Conservation (phyloP, 441 rosid genomes). For the Mallotus repandus region DNA sequence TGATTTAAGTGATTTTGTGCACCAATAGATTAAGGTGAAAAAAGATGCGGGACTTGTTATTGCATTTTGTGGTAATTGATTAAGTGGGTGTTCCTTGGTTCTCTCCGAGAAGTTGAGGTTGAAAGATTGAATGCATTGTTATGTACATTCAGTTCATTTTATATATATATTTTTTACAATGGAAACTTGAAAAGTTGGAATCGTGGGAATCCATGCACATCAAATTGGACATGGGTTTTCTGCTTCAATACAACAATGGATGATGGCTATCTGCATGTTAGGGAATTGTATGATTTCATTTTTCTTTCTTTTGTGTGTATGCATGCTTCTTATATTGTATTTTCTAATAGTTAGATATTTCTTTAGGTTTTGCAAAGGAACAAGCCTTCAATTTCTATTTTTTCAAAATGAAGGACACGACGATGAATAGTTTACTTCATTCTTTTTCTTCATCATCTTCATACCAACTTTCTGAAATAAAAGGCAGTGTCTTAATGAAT, state of each 20-base stretch:
- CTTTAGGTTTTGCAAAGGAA: background rate
- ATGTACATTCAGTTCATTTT: no score
- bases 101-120: no score
- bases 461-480: no score
- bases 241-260: slow-evolving; percentile 52
- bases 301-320: background rate
- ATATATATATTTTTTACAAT: no score
- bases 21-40: background rate
- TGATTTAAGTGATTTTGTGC: slow-evolving; percentile 13
- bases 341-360: background rate
- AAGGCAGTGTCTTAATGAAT: no score
- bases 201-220: slow-evolving; percentile 76
- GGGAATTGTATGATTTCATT: slow-evolving; percentile 56
- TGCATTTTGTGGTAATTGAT: slow-evolving; percentile 76
- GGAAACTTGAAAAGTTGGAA: slow-evolving; percentile 68
- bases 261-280: slow-evolving; percentile 81
- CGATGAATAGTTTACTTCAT: no score
- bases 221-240: slow-evolving; percentile 88
- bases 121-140: no score
- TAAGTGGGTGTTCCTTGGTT: no score
- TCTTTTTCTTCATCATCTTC: no score
- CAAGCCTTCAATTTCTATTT: background rate
- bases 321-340: background rate
- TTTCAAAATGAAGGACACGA: background rate
- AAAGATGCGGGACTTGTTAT: slow-evolving; percentile 85